Evolutionary conservation across 371 early-diverging fungal genomes (phyloP).

Genomic region (Batkoa obscura): DNA sequence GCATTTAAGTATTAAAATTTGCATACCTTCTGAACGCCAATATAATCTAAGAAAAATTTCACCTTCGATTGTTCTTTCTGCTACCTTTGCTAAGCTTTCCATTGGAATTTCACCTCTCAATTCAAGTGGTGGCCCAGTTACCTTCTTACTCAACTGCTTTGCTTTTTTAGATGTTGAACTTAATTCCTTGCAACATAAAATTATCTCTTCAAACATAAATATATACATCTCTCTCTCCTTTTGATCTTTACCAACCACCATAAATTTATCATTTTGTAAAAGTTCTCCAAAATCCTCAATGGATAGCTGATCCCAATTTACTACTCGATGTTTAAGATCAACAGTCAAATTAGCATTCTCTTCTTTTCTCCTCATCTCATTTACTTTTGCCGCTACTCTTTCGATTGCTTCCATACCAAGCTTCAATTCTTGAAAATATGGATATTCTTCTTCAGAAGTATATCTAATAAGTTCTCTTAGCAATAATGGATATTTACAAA

Average conservation of each 20-base stretch:
- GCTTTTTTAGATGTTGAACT: constrained; percentile 13
- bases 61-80: constrained; percentile 39
- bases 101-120: constrained; percentile 61
- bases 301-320: constrained; percentile 62
- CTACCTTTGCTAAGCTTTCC: constrained; percentile 54
- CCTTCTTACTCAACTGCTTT: constrained; percentile 18
- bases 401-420: constrained; percentile 61
- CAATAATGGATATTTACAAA: constrained; percentile 89
- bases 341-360: constrained; percentile 61
- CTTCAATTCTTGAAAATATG: constrained; percentile 51
- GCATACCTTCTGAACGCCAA: constrained; percentile 52
- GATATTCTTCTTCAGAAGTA: constrained; percentile 30
- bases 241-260: constrained; percentile 46
- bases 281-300: constrained; percentile 60
- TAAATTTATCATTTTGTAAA: constrained; percentile 59
- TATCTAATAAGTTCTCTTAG: constrained; percentile 22
- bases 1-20: constrained; percentile 64
- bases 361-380: constrained; percentile 75
- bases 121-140: constrained; percentile 29
- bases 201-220: constrained; percentile 71
- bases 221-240: constrained; percentile 54
- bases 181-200: constrained; percentile 72
- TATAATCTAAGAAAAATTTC: constrained; percentile 40
- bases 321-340: constrained; percentile 60
- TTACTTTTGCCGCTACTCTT: constrained; percentile 73